These are phyloP conservation scores for Carpinus viminea DNA, from an alignment of 306 rosid species.

Conservation along the genomic window DNA sequence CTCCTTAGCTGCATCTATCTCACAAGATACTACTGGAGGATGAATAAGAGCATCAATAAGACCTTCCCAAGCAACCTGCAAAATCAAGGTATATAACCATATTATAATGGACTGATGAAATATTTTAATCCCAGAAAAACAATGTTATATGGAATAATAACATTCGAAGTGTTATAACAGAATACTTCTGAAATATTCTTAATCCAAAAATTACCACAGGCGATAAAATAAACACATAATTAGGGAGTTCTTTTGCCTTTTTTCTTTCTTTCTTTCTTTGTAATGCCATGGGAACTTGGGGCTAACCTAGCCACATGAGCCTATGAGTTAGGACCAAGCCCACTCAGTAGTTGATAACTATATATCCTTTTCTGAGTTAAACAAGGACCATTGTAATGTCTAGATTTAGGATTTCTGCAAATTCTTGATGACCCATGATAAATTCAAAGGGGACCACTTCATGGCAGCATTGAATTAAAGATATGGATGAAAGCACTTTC, in stretches of 20 bases:
- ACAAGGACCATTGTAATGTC: not conserved
- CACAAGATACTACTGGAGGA: slow-evolving; percentile 32
- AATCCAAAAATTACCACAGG: slow-evolving; percentile 1
- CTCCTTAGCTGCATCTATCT: slow-evolving; percentile 34
- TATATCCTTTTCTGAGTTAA: not conserved
- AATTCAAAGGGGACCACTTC: not conserved
- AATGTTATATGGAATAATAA: not conserved
- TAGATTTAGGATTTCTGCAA: not conserved
- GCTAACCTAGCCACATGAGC: slow-evolving; percentile 22
- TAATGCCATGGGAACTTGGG: slow-evolving; percentile 19
- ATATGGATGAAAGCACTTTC: not conserved
- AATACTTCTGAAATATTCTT: not conserved
- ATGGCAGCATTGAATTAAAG: not conserved
- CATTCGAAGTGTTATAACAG: not conserved
- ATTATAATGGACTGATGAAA: not conserved
- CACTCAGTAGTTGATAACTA: not conserved
- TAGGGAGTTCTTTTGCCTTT: not conserved
- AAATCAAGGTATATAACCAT: not conserved
- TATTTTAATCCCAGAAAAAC: not conserved
- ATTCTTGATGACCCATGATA: not conserved
- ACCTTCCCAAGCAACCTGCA: slow-evolving; percentile 91
- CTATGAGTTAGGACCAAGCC: not conserved
- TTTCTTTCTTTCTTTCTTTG: not conserved
- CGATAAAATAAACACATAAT: not conserved
- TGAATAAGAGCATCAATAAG: slow-evolving; percentile 76